Percentiles rank a stretch among this genome's conserved stretches.
Conservation (phyloP, 2,329 filamentous ascomycete genomes). For the Grosmannia huntii region DNA sequence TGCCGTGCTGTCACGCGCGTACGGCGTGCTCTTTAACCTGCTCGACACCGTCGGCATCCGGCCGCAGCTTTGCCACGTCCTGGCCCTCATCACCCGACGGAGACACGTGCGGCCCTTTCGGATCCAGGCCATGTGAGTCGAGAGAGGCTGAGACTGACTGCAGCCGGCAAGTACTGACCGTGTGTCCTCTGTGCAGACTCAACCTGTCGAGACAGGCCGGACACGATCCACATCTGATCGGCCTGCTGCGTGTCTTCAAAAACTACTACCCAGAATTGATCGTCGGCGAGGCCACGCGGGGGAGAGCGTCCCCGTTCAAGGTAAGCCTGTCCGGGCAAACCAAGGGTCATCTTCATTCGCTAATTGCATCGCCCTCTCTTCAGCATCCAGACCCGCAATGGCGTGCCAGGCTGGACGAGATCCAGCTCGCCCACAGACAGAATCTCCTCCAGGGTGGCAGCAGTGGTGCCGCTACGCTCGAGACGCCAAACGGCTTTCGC, state of each 20-base stretch:
- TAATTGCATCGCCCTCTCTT: no score
- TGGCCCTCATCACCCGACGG: slow-evolving; percentile 66
- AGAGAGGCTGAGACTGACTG: background rate
- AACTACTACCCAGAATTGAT: slow-evolving; percentile 87
- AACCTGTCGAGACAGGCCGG: slow-evolving; percentile 46
- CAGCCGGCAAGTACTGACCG: background rate
- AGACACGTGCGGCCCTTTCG: slow-evolving; percentile 75
- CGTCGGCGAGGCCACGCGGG: slow-evolving; percentile 52
- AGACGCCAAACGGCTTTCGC: slow-evolving; percentile 44
- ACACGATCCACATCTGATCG: slow-evolving; percentile 61
- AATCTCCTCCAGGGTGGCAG: slow-evolving; percentile 22
- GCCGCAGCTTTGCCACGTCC: slow-evolving; percentile 57
- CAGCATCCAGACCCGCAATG: slow-evolving; percentile 66
- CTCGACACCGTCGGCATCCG: slow-evolving; percentile 67
- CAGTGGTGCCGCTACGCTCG: slow-evolving; percentile 11
- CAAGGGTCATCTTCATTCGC: background rate
- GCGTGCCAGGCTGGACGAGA: slow-evolving; percentile 52
- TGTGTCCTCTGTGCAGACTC: slow-evolving; percentile 28
- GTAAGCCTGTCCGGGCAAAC: slow-evolving; percentile 19
- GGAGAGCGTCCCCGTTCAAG: slow-evolving; percentile 49
- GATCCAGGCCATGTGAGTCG: slow-evolving; percentile 57
- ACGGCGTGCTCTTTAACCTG: slow-evolving; percentile 66
- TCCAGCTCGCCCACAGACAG: slow-evolving; percentile 47
- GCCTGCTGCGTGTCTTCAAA: slow-evolving; percentile 70
- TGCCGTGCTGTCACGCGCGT: slow-evolving; percentile 52